phyloP scores from a whole-genome alignment of 345 rosid species.

The Populus deltoides region DNA sequence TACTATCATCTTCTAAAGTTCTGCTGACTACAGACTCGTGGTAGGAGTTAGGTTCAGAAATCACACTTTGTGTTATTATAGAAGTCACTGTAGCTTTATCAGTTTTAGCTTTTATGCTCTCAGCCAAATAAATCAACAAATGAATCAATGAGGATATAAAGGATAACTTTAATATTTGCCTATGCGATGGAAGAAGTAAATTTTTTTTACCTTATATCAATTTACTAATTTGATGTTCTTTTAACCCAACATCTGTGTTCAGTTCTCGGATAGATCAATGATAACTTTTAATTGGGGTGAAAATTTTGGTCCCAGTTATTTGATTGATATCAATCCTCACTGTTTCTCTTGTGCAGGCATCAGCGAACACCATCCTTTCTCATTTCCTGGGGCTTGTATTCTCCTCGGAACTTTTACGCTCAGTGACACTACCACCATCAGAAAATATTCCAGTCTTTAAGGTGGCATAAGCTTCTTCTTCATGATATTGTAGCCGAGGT shows the following conservation, averaged over 20 bases:
- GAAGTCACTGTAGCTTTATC: neutral
- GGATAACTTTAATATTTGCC: neutral
- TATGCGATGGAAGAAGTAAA: neutral
- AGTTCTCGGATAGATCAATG: neutral
- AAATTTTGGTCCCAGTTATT: neutral
- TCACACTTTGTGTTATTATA: neutral
- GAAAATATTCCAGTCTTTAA: constrained; percentile 51
- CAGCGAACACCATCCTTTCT: constrained; percentile 89
- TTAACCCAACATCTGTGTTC: neutral
- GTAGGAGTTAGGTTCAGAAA: neutral
- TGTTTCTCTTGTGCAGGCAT: constrained; percentile 58
- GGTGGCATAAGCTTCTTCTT: constrained; percentile 38
- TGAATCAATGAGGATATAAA: neutral
- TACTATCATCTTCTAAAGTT: neutral
- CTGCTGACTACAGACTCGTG: neutral
- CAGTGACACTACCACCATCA: constrained; percentile 70
- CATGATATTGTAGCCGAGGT: constrained; percentile 27
- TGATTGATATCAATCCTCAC: neutral
- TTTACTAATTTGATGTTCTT: too few species aligned
- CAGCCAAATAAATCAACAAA: neutral
- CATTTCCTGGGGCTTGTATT: constrained; percentile 87
- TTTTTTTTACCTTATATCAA: neutral
- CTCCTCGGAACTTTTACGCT: constrained; percentile 88
- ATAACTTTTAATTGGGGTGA: too few species aligned
- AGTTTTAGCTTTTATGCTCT: neutral